Conservation (phyloP, 2,329 filamentous ascomycete genomes). For the Beauveria rudraprayagi region DNA sequence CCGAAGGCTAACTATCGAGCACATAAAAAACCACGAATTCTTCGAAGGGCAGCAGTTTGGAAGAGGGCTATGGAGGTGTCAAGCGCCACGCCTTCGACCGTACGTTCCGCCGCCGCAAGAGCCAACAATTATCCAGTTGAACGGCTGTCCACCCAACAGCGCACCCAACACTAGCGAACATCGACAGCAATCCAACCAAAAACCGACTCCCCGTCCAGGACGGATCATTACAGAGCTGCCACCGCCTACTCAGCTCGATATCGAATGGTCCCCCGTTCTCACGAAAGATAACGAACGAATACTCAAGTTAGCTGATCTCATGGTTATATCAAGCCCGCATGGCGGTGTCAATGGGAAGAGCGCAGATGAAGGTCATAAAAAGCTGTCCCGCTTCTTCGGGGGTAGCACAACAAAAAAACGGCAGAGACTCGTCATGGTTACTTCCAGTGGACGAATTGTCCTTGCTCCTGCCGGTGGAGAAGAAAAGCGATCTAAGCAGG, state of each 20-base stretch:
- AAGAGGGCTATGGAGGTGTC: conserved; percentile 77
- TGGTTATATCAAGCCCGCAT: conserved; percentile 72
- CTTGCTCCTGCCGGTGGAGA: conserved; percentile 87
- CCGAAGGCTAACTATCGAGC: conserved; percentile 79
- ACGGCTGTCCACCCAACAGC: conserved; percentile 36
- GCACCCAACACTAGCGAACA: conserved; percentile 23
- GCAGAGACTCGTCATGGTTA: conserved; percentile 89
- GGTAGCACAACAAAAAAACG: conserved; percentile 87
- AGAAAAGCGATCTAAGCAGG: conserved; percentile 90
- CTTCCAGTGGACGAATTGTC: conserved; percentile 81
- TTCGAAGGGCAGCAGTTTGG: conserved; percentile 85
- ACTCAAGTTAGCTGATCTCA: conserved; percentile 82
- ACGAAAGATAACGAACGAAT: conserved; percentile 90
- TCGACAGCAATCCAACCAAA: conserved; percentile 31
- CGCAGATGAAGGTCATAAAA: conserved; percentile 69
- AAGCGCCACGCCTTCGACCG: conserved; percentile 77
- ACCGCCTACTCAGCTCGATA: conserved; percentile 92
- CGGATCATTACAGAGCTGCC: conserved; percentile 90
- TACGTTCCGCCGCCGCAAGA: conserved; percentile 73
- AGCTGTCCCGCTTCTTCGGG: conserved; percentile 88
- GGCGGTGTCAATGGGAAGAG: conserved; percentile 66
- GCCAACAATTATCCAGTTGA: conserved; percentile 65
- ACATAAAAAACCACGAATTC: conserved; percentile 94
- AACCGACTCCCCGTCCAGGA: conserved; percentile 53
- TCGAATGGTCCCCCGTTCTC: conserved; percentile 96